Conservation (phyloP, 106 monocot species). For the Dioscorea dumetorum region DNA sequence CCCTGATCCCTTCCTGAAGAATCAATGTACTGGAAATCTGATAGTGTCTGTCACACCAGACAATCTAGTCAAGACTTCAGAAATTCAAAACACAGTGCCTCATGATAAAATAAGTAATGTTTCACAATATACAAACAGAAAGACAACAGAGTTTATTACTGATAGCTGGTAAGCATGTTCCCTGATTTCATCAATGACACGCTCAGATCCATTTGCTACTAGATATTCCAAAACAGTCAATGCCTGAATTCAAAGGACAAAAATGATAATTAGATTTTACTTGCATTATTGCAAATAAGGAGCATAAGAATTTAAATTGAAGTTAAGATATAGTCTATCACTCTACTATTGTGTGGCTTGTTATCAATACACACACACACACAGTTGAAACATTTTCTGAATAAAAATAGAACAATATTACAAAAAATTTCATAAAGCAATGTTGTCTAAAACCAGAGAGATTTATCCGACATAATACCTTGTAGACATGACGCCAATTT, state of each 20-base stretch:
- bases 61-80: background rate
- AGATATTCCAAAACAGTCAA: slow-evolving; percentile 90
- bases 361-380: too few species aligned
- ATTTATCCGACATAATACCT: slow-evolving; percentile 28
- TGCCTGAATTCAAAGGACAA: slow-evolving; percentile 27
- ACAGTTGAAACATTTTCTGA: too few species aligned
- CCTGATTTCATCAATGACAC: slow-evolving; percentile 85
- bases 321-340: too few species aligned
- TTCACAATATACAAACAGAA: background rate
- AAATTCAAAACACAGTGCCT: too few species aligned
- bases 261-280: background rate
- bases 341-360: too few species aligned
- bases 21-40: slow-evolving; percentile 91
- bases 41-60: slow-evolving; percentile 49
- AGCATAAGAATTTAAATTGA: too few species aligned
- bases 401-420: too few species aligned
- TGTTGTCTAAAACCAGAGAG: background rate
- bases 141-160: slow-evolving; percentile 24
- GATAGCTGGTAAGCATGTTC: slow-evolving; percentile 90
- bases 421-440: background rate
- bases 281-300: background rate
- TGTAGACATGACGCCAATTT: slow-evolving; percentile 99
- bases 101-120: too few species aligned
- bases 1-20: slow-evolving; percentile 87
- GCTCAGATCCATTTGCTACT: slow-evolving; percentile 84